Percentiles rank a stretch among this genome's conserved stretches.
These are phyloP conservation scores for Colletotrichum sp. DNA, from an alignment of 2,329 filamentous ascomycete species.

Conservation along the genomic window DNA sequence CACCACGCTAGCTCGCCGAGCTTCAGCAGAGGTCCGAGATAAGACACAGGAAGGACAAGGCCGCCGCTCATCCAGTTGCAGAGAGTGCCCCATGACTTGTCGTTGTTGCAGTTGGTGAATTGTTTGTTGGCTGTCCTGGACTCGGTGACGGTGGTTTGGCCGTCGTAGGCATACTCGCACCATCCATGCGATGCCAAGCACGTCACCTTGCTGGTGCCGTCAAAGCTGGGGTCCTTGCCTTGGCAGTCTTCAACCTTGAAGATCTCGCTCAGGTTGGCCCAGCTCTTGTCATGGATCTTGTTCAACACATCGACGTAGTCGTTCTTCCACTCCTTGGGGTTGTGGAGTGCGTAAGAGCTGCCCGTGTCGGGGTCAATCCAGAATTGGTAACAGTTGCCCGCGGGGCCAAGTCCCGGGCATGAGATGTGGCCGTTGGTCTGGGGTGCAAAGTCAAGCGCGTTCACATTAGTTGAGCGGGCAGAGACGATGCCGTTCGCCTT, in stretches of 20 bases:
- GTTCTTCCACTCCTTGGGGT: slow-evolving; percentile 26
- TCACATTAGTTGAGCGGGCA: slow-evolving; percentile 24
- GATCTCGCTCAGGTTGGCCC: slow-evolving; percentile 27
- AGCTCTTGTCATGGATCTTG: slow-evolving; percentile 26
- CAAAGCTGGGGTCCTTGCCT: slow-evolving; percentile 25
- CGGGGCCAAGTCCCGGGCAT: slow-evolving; percentile 8
- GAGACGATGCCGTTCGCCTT: slow-evolving; percentile 28
- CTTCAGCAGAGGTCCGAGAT: slow-evolving; percentile 27
- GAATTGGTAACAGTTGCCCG: slow-evolving; percentile 25
- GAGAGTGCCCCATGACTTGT: slow-evolving; percentile 22
- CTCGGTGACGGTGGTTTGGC: not conserved
- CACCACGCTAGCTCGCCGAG: not conserved
- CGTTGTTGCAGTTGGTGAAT: slow-evolving; percentile 28
- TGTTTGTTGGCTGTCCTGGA: slow-evolving; percentile 8
- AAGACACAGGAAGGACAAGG: slow-evolving; percentile 26
- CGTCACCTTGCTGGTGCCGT: slow-evolving; percentile 22
- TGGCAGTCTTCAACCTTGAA: slow-evolving; percentile 29
- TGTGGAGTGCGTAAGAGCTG: slow-evolving; percentile 29
- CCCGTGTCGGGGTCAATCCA: slow-evolving; percentile 25
- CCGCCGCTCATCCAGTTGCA: slow-evolving; percentile 25
- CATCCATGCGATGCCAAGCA: slow-evolving; percentile 27
- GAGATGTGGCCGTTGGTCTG: slow-evolving; percentile 11
- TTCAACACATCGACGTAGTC: slow-evolving; percentile 25
- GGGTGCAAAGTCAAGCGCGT: slow-evolving; percentile 24
- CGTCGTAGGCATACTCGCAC: slow-evolving; percentile 27